These are phyloP conservation scores for Aspergillus persii DNA, from an alignment of 2,329 filamentous ascomycete genomes.

Conservation along the genomic window DNA sequence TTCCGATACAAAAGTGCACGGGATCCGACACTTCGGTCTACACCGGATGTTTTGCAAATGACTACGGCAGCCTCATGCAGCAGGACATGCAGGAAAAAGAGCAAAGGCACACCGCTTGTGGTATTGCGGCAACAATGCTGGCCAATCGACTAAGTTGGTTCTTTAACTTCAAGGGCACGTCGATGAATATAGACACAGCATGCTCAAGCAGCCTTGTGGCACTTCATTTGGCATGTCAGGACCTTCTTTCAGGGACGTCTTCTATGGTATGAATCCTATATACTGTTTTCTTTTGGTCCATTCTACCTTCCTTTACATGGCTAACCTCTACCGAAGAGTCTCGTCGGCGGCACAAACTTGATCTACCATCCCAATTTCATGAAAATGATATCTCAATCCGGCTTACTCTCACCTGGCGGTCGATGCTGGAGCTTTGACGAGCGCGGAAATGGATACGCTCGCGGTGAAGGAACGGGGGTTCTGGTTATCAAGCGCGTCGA, in stretches of 20 bases:
- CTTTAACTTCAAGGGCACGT: too few species aligned
- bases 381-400: background rate
- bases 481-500: conserved; percentile 29
- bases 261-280: background rate
- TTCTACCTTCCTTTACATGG: background rate
- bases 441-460: conserved; percentile 29
- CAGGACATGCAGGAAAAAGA: background rate
- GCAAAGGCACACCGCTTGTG: background rate
- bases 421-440: conserved; percentile 26
- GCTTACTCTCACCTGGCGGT: conserved; percentile 31
- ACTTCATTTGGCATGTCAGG: background rate
- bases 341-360: background rate
- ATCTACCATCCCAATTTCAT: background rate
- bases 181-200: too few species aligned
- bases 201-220: too few species aligned
- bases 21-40: background rate
- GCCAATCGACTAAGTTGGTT: conserved; percentile 1
- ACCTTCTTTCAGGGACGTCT: background rate
- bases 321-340: background rate
- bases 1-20: background rate
- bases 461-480: conserved; percentile 31
- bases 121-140: background rate
- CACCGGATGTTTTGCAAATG: background rate
- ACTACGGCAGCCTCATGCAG: background rate
- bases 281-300: too few species aligned